Conservation (phyloP, 805 yeast genomes). For the Diddensiella santjacobensis region DNA sequence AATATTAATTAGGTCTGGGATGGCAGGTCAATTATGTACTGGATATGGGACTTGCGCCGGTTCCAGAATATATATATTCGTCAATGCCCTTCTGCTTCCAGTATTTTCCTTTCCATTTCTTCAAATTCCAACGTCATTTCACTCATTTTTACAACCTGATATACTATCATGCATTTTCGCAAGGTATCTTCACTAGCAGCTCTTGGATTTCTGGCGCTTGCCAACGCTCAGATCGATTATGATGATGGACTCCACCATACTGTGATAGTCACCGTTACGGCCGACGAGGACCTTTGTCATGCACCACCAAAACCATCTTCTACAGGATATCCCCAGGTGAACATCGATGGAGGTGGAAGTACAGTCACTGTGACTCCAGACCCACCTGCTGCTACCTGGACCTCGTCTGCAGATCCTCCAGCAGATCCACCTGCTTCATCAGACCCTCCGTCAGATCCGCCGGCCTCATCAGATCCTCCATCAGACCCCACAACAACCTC, state of each 20-base stretch:
- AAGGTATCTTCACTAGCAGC: neutral
- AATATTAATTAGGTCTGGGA: too few relatives aligned
- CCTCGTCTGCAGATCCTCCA: conserved; percentile 6
- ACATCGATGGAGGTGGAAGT: conserved; percentile 23
- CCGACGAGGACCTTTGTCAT: conserved; percentile 6
- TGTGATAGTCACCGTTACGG: conserved; percentile 12
- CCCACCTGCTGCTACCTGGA: conserved; percentile 5
- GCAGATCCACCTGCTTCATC: conserved; percentile 5
- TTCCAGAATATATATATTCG: too few relatives aligned
- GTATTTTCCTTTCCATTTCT: neutral
- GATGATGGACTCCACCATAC: conserved; percentile 10
- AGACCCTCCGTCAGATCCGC: conserved; percentile 6
- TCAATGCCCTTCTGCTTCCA: too few relatives aligned
- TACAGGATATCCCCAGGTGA: conserved; percentile 24
- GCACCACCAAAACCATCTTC: conserved; percentile 1
- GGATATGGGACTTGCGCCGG: too few relatives aligned
- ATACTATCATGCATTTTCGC: neutral
- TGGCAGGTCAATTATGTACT: too few relatives aligned
- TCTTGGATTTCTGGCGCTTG: neutral
- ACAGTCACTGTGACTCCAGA: conserved; percentile 13
- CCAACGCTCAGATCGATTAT: neutral
- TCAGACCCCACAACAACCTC: neutral
- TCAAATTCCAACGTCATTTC: neutral
- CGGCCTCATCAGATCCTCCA: conserved; percentile 4
- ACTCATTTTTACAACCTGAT: too few relatives aligned